These are phyloP conservation scores for Oxalis stricta DNA, from an alignment of 441 rosid genomes.

Conservation along the genomic window DNA sequence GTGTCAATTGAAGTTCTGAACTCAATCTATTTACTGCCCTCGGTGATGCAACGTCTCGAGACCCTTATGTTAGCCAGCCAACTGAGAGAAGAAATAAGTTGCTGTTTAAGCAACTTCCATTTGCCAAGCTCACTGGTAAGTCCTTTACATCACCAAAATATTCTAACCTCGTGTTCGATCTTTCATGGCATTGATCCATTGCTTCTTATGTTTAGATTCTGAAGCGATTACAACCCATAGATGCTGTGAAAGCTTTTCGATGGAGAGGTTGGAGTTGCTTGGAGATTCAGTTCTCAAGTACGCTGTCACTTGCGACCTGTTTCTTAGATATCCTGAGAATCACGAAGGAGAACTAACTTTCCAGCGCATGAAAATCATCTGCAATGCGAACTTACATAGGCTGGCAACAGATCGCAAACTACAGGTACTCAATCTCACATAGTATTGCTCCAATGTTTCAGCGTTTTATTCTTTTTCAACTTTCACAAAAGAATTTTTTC, in stretches of 20 bases:
- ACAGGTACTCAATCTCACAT: slow-evolving; percentile 47
- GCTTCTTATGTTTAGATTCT: slow-evolving; percentile 37
- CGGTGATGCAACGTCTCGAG: slow-evolving; percentile 77
- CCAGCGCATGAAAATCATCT: slow-evolving; percentile 30
- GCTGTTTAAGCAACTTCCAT: slow-evolving; percentile 24
- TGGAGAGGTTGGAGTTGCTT: slow-evolving; percentile 96
- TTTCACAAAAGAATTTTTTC: too few species aligned
- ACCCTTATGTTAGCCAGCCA: slow-evolving; percentile 84
- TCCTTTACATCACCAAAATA: neutral
- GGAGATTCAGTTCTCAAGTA: slow-evolving; percentile 94
- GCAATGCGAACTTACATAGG: slow-evolving; percentile 59
- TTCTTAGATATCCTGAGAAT: slow-evolving; percentile 50
- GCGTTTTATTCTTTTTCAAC: too few species aligned
- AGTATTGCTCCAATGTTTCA: neutral
- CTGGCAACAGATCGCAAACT: slow-evolving; percentile 45
- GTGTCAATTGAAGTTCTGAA: slow-evolving; percentile 32
- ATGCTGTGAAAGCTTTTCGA: slow-evolving; percentile 66
- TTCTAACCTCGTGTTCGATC: slow-evolving; percentile 2
- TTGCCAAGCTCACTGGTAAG: slow-evolving; percentile 60
- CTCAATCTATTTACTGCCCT: slow-evolving; percentile 71
- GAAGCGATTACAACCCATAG: slow-evolving; percentile 67
- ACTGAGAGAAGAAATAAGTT: slow-evolving; percentile 67
- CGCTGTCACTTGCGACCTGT: slow-evolving; percentile 62
- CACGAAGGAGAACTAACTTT: slow-evolving; percentile 66
- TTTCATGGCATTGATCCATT: neutral